phyloP scores from a whole-genome alignment of 805 yeast genomes.

The Wickerhamiella siamensis region DNA sequence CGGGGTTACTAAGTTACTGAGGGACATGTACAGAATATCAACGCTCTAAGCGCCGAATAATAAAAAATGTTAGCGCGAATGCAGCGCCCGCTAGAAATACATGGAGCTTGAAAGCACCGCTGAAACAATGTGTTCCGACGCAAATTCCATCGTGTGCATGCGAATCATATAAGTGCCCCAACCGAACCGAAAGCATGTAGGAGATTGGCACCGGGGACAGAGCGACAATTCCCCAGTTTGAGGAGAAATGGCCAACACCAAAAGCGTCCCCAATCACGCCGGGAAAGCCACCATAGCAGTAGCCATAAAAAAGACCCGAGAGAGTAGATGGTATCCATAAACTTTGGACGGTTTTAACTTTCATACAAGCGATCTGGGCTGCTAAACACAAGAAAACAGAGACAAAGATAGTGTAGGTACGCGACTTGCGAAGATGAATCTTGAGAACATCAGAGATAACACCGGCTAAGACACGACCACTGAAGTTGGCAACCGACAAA shows the following conservation, averaged over 20 bases:
- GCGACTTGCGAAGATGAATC: constrained; percentile 25
- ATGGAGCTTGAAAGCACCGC: constrained; percentile 12
- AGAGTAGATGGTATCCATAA: constrained; percentile 41
- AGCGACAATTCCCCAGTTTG: constrained; percentile 61
- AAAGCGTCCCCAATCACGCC: constrained; percentile 62
- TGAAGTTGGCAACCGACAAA: constrained; percentile 52
- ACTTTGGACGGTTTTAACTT: constrained; percentile 5
- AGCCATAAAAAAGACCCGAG: constrained; percentile 61
- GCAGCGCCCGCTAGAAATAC: constrained; percentile 5
- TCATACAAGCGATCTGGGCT: constrained; percentile 32
- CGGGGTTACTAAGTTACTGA: no score
- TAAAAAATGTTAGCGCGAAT: constrained; percentile 1
- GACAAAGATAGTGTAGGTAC: constrained; percentile 40
- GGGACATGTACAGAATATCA: constrained; percentile 1
- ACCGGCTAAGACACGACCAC: constrained; percentile 54
- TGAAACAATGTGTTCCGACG: constrained; percentile 12
- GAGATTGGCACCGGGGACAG: constrained; percentile 53
- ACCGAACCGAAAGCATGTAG: constrained; percentile 42
- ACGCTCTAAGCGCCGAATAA: constrained; percentile 3
- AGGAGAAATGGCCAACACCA: constrained; percentile 53
- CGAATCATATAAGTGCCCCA: constrained; percentile 49
- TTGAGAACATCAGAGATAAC: constrained; percentile 46
- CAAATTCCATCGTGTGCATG: constrained; percentile 21
- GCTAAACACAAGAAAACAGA: constrained; percentile 35
- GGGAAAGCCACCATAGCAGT: constrained; percentile 57